Conservation (phyloP, 2,329 filamentous ascomycete genomes). For the Erysiphe pulchra region DNA sequence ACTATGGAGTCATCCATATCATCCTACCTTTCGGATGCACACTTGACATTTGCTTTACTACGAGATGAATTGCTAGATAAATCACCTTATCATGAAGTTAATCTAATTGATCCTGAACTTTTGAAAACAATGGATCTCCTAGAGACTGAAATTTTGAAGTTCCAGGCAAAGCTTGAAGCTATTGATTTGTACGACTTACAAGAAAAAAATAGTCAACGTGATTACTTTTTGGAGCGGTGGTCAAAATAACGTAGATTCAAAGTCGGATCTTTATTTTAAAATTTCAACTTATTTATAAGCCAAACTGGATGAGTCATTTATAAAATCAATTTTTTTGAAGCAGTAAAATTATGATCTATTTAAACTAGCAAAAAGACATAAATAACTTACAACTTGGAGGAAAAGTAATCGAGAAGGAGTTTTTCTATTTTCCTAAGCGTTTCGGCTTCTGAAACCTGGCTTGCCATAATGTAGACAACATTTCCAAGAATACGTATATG, state of each 20-base stretch:
- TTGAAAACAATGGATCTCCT: constrained; percentile 20
- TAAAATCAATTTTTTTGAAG: no score
- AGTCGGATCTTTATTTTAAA: no score
- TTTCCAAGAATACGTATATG: constrained; percentile 30
- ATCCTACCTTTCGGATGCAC: constrained; percentile 21
- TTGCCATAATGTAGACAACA: constrained; percentile 31
- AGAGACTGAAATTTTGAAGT: constrained; percentile 15
- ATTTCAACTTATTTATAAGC: no score
- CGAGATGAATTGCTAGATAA: constrained; percentile 27
- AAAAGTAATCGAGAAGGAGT: constrained; percentile 1
- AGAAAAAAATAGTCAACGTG: constrained; percentile 20
- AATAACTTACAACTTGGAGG: background rate
- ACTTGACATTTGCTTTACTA: constrained; percentile 22
- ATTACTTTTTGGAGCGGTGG: constrained; percentile 23
- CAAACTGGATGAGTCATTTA: no score
- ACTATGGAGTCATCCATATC: constrained; percentile 21
- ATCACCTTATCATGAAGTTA: constrained; percentile 21
- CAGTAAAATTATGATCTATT: no score
- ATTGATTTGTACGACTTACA: constrained; percentile 15
- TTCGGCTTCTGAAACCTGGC: constrained; percentile 17
- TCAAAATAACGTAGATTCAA: constrained; percentile 1
- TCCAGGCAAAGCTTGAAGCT: constrained; percentile 15
- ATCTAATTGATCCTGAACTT: constrained; percentile 26
- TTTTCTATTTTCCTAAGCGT: constrained; percentile 8
- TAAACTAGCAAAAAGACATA: no score